phyloP scores from a whole-genome alignment of 768 basidiomycete genomes.

The Sarcodon sp. region DNA sequence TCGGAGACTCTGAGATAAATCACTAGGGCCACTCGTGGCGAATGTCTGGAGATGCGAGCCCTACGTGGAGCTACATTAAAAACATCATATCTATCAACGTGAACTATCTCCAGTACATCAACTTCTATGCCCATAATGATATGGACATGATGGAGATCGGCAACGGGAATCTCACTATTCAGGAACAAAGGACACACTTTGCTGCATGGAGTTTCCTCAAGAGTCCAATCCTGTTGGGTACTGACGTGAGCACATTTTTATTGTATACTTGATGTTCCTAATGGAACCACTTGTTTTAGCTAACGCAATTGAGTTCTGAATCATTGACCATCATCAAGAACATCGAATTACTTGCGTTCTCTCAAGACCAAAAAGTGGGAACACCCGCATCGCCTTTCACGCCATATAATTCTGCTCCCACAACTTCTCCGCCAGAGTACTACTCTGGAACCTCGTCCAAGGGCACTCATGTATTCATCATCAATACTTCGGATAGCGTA shows the following conservation, averaged over 20 bases:
- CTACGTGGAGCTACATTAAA: conserved; percentile 37
- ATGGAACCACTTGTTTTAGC: conserved; percentile 16
- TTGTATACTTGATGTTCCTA: background rate
- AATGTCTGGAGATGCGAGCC: conserved; percentile 33
- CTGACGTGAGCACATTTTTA: conserved; percentile 14
- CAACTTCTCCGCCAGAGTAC: conserved; percentile 37
- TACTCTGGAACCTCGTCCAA: conserved; percentile 35
- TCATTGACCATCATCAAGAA: conserved; percentile 39
- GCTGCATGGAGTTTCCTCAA: conserved; percentile 48
- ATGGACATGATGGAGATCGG: conserved; percentile 51
- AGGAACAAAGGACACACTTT: conserved; percentile 43
- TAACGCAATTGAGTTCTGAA: conserved; percentile 23
- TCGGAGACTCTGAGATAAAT: background rate
- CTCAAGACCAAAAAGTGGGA: conserved; percentile 33
- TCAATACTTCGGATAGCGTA: conserved; percentile 28
- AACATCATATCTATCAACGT: conserved; percentile 31
- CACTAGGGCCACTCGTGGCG: conserved; percentile 40
- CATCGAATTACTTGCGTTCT: conserved; percentile 38
- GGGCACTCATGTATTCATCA: conserved; percentile 41
- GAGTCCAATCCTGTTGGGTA: conserved; percentile 39
- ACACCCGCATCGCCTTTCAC: conserved; percentile 36
- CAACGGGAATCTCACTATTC: conserved; percentile 33
- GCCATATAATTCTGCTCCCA: conserved; percentile 22
- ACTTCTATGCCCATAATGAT: conserved; percentile 40
- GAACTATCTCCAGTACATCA: conserved; percentile 23